phyloP scores from a whole-genome alignment of 148 eudicot species.

The Rhododendron kiyosumense region DNA sequence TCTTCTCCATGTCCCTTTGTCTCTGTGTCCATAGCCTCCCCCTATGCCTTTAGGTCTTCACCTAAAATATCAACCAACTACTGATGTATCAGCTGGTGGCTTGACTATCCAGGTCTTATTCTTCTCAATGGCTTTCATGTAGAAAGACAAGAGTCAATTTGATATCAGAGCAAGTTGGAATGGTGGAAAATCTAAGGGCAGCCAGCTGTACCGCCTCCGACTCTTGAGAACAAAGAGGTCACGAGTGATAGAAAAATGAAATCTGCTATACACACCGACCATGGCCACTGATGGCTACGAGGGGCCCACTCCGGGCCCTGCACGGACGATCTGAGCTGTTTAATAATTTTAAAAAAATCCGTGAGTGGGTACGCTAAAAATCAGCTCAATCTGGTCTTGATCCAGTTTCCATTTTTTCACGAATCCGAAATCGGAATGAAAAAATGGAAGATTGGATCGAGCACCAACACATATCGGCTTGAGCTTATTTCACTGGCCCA shows the following conservation, averaged over 20 bases:
- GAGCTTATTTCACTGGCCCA: too few species aligned
- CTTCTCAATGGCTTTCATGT: not conserved
- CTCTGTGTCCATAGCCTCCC: not conserved
- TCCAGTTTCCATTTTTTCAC: too few species aligned
- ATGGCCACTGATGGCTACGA: too few species aligned
- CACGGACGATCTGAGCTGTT: too few species aligned
- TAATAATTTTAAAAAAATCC: too few species aligned
- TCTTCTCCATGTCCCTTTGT: slow-evolving; percentile 1
- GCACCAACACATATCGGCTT: too few species aligned
- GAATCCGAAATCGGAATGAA: too few species aligned
- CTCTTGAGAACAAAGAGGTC: not conserved
- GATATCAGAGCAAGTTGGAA: not conserved
- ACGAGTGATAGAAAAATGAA: not conserved
- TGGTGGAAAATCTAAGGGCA: not conserved
- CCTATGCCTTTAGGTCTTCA: not conserved
- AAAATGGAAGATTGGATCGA: too few species aligned
- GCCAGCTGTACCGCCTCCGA: not conserved
- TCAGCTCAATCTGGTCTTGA: too few species aligned
- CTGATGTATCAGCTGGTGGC: not conserved
- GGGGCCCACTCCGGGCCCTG: too few species aligned
- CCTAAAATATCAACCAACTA: not conserved
- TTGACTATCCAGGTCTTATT: not conserved
- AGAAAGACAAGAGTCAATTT: not conserved
- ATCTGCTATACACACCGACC: too few species aligned
- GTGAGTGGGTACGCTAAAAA: too few species aligned